Percentiles rank a stretch among this genome's conserved stretches.
phyloP scores from a whole-genome alignment of 1,284 basidiomycete species.

The Cryptococcus jaspeensis region DNA sequence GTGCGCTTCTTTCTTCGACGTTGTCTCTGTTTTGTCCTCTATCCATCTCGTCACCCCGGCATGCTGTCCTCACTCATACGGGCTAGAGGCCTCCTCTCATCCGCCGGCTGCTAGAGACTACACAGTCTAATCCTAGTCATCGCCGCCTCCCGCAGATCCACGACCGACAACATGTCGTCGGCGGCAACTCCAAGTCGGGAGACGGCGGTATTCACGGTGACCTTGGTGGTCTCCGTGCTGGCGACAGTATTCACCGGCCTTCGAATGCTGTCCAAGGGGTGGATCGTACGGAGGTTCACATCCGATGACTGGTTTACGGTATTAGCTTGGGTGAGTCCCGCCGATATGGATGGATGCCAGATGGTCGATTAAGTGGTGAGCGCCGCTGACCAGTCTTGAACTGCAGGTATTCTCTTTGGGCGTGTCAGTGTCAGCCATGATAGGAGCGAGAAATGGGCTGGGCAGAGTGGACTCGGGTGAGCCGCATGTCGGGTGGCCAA shows the following conservation, averaged over 20 bases:
- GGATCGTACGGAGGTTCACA: constrained; percentile 36
- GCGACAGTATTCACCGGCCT: constrained; percentile 41
- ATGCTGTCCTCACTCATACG: too few species aligned
- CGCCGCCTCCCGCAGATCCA: too few species aligned
- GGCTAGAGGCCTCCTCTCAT: too few species aligned
- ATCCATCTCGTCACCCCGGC: too few species aligned
- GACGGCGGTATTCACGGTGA: constrained; percentile 36
- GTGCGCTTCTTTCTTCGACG: too few species aligned
- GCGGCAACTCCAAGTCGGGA: neutral
- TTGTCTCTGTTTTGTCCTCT: too few species aligned
- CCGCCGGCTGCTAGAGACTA: too few species aligned
- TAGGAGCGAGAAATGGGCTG: constrained; percentile 38
- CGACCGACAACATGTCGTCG: too few species aligned
- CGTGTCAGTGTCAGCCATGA: constrained; percentile 34
- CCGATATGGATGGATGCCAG: neutral
- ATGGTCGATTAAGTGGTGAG: neutral
- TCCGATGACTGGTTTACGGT: constrained; percentile 44
- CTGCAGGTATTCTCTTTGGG: constrained; percentile 35
- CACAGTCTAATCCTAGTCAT: too few species aligned
- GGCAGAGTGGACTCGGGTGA: constrained; percentile 38
- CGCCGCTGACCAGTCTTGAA: neutral
- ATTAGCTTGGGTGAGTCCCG: constrained; percentile 42
- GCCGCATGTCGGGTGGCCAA: constrained; percentile 6
- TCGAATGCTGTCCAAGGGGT: constrained; percentile 45
- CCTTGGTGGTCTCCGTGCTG: constrained; percentile 35